Evolutionary conservation across 2,329 filamentous ascomycete species (phyloP), one percentile per base, ranked within the genome.

Genomic region (Colletotrichum truncatum): DNA sequence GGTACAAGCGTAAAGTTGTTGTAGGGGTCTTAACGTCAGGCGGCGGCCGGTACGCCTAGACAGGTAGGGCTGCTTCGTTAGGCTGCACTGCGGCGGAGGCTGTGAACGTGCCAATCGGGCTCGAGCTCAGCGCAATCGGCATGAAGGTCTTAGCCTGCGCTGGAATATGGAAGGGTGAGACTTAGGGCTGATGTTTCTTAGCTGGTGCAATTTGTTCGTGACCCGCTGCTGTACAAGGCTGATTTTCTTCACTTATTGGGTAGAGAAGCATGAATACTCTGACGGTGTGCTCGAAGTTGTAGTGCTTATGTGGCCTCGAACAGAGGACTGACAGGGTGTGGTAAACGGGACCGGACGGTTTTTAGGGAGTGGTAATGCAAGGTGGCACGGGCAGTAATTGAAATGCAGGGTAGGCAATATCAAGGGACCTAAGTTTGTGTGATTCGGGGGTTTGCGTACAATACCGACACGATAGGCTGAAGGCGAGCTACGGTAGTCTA

Each of bases 31-130:
- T 28, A 55, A 62, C 48, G 57, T 62, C 62, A 62, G 57, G 62
- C 61, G 61, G 56, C 61, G 61, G 56, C 48, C 61, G 61, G 61
- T 48, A 64, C 61, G 56, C 43, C 56, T 61, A 64, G 39, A 38
- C 18, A 59, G 57, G 49, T 38, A 61, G 60, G 59, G 59, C 52
- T 56, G 52, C 52, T 56, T 51, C 16, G 46, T 64, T 41, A 60
- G 62, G 62, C 56, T 53, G 62, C 46, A 41, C 48, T 39, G 56
- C 55, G 39, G 46, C 23, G 48, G 48, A 64, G 61, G 61, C 55
- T 59, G 38, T 53, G 30, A 36, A 54, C 30, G 56, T 62, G 49
- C 56, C 34, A 55, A 49, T 61, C 57, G 34, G 57, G 62, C 43
- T 25, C 16, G 26, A 49, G 62, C 41, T 30, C 51, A 34, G 41